Percentiles rank a stretch among this genome's conserved stretches.
Evolutionary conservation across 176 grass and related monocot species (phyloP).

Genomic region (Lolium rigidum): DNA sequence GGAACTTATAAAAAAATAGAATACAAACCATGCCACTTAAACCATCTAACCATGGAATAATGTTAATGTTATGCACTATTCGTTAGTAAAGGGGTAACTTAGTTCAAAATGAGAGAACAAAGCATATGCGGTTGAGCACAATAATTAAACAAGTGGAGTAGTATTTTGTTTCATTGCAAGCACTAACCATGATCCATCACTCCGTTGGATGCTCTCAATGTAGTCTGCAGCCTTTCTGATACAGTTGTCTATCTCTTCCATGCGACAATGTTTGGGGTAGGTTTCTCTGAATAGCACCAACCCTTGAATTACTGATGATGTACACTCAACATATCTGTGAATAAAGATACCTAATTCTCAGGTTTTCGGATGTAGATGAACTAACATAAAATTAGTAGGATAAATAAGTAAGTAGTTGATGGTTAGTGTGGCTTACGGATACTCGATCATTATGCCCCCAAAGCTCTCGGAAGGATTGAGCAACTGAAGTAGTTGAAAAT

Average conservation of each 20-base stretch:
- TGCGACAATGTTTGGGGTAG: background rate
- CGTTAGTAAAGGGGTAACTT: background rate
- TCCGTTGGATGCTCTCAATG: slow-evolving; percentile 2
- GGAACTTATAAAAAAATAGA: background rate
- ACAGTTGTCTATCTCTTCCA: slow-evolving; percentile 1
- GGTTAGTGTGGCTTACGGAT: slow-evolving; percentile 1
- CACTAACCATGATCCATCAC: slow-evolving; percentile 7
- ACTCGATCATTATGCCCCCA: slow-evolving; percentile 25
- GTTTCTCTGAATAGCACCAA: background rate
- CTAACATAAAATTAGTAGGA: background rate
- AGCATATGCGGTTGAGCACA: background rate
- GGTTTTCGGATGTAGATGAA: background rate
- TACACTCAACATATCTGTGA: slow-evolving; percentile 14
- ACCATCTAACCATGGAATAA: background rate
- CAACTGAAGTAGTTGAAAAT: slow-evolving; percentile 16
- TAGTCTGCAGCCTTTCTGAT: background rate
- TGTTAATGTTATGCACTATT: background rate
- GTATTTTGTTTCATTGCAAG: background rate
- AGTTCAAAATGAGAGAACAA: background rate
- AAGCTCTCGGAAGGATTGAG: slow-evolving; percentile 24
- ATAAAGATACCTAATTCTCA: background rate
- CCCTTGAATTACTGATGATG: slow-evolving; percentile 27
- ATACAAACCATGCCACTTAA: background rate
- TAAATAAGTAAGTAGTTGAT: background rate
- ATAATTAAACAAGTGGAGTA: background rate